These are phyloP conservation scores for Clarkia xantiana DNA, from an alignment of 345 rosid species.

Conservation along the genomic window DNA sequence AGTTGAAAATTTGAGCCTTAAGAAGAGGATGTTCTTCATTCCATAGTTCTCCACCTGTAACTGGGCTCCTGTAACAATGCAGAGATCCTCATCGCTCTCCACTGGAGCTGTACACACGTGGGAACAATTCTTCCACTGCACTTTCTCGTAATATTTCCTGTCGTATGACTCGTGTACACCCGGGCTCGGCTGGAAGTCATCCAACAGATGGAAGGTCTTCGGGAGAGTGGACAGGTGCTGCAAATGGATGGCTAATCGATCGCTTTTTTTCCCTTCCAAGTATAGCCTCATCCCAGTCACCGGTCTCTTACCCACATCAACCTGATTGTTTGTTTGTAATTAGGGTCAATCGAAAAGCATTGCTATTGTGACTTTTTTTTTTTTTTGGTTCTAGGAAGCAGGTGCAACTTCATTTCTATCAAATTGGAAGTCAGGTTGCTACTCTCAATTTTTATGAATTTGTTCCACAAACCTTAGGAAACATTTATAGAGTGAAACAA, in stretches of 20 bases:
- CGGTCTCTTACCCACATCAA: constrained; percentile 90
- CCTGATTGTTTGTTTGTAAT: constrained; percentile 22
- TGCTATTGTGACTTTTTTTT: neutral
- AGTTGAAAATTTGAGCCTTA: constrained; percentile 63
- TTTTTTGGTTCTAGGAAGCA: neutral
- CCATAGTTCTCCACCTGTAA: constrained; percentile 77
- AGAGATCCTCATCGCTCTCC: constrained; percentile 65
- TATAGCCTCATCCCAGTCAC: constrained; percentile 90
- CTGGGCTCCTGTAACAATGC: constrained; percentile 82
- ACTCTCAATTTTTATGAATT: too few relatives aligned
- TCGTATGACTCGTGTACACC: constrained; percentile 37
- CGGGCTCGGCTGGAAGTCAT: constrained; percentile 24
- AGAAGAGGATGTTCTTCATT: constrained; percentile 68
- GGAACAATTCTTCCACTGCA: constrained; percentile 87
- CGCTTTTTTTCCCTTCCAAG: constrained; percentile 85
- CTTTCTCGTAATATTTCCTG: constrained; percentile 72
- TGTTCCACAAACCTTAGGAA: too few relatives aligned
- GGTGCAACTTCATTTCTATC: neutral
- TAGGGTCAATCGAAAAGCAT: neutral
- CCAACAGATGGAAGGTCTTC: constrained; percentile 60
- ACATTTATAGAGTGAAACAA: too few relatives aligned
- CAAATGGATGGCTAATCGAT: constrained; percentile 67
- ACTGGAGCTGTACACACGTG: constrained; percentile 89
- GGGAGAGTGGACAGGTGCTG: constrained; percentile 97
- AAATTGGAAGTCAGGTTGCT: too few relatives aligned